Percentiles rank a stretch among this genome's conserved stretches.
Conservation (phyloP, 148 eudicot species). For the Bassia scoparia region DNA sequence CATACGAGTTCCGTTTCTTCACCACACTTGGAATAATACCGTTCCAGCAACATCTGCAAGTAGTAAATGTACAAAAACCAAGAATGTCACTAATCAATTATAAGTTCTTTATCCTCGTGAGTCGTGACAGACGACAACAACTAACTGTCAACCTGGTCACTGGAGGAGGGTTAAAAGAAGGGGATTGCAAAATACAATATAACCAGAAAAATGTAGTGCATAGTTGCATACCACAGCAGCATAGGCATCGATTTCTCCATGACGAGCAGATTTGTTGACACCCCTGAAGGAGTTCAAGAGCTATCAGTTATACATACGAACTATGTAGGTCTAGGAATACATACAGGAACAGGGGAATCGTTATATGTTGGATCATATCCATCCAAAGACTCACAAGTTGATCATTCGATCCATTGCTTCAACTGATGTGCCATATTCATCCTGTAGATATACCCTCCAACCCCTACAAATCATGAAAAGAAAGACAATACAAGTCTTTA, state of each 20-base stretch:
- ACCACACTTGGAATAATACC: slow-evolving; percentile 64
- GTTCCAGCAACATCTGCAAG: slow-evolving; percentile 77
- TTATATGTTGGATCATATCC: too few relatives aligned
- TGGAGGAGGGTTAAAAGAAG: neutral
- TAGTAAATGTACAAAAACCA: slow-evolving; percentile 9
- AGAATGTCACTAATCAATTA: neutral
- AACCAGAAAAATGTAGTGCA: neutral
- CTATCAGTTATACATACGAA: slow-evolving; percentile 3
- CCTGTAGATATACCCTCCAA: slow-evolving; percentile 47
- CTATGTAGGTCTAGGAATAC: neutral
- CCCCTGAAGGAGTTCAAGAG: slow-evolving; percentile 36
- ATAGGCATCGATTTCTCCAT: slow-evolving; percentile 41
- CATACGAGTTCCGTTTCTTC: slow-evolving; percentile 62
- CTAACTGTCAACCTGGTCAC: neutral
- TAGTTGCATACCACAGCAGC: slow-evolving; percentile 38
- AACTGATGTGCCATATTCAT: slow-evolving; percentile 45
- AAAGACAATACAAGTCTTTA: neutral
- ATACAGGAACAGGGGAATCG: neutral
- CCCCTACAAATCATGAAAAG: slow-evolving; percentile 28
- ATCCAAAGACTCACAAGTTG: slow-evolving; percentile 28
- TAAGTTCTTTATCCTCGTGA: neutral
- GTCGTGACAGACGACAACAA: neutral
- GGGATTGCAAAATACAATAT: neutral
- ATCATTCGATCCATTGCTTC: slow-evolving; percentile 45
- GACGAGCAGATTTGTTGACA: slow-evolving; percentile 41